Base-by-base conservation (phyloP, 768 basidiomycete genomes). In the Russula brevipes region DNA sequence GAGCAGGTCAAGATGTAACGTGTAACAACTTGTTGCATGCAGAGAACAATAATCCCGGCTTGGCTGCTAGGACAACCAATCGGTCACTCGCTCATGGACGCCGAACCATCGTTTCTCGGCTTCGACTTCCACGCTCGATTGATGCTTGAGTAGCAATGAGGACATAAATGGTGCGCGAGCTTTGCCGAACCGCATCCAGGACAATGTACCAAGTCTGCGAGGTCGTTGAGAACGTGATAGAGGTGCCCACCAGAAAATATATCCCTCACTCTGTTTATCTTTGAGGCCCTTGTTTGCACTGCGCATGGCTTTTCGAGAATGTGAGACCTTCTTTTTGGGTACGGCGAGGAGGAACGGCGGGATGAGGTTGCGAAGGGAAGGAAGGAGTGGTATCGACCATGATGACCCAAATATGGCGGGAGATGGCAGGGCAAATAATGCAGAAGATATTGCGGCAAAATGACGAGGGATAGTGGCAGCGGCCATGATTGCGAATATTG, bases 291-390 rank as follows among this genome's bases (percentile, higher is more conserved):
- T 98, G 75, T 94, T 94, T 16, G 94, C 89, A 66, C 85, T 86
- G 46, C 95, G 82, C 94, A 96, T 96, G n/a, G 88, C 82, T 75
- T 98, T 98, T 56, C 91, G 81, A 24, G 92, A 94, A 76, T 98
- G 94, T 0, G 94, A 94, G 11, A 86, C 82, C 76, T 95, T 95
- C 73, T 88, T 89, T 77, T 98, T 98, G 31, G 96, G 96, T 2
- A 96, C 96, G 31, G 94, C 94, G 47, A 94, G 83, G 19, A 98
- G 78, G 73, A 95, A 85, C 0, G 94, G 82, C 12, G 95, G 95
- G 65, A 98, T 81, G 49, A 97, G 82, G 66, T 95, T 91, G 45
- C 80, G 75, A 24, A 87, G 74, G 3, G 80, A 77, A 42, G 78
- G 76, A 42, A 82, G 69, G 5, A 76, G 66, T 11, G 79, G 81